Base-by-base conservation (phyloP, 805 yeast genomes). In the Metschnikowia aberdeeniae region DNA sequence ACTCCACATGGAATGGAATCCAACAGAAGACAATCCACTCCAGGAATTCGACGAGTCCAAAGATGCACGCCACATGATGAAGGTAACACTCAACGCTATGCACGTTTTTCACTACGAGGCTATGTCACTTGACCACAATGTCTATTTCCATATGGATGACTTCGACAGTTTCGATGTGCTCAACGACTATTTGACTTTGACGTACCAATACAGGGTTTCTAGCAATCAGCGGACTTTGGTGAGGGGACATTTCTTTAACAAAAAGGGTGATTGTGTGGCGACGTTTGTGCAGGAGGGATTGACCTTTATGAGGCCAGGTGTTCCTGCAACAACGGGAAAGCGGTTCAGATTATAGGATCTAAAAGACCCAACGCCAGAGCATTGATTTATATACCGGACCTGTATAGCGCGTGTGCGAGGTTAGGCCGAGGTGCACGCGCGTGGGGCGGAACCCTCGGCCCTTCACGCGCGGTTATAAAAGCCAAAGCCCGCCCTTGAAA, bases 111-210 rank as follows among this genome's bases (percentile, higher is more conserved):
- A 71, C 50, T 71, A 71, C 55, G 66, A 64, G 44, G 76, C 75
- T 22, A 70, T 71, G 75, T 67, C 73, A 5, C 53, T 71, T 26
- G 75, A 70, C 52, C 76, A 71, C 55, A 75, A 70, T 50, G 58
- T 71, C 13, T 70, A 70, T 47, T 71, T 71, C 51, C 76, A 71
- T 41, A 51, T 55, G 30, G 61, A 56, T 35, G 61, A 64, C 29
- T 54, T 34, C 24, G 40, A 36, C 24, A 45, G 51, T 6, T 60
- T 66, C 36, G 68, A 70, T 41, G 51, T 67, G 5, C 60, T 63
- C 29, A 56, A 55, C 35, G 70, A 67, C 28, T 71, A 75, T 73
- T 54, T 68, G 30, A 55, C 64, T 7, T 62, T 68, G 42, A 54
- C 60, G 13, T 68, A 68, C 52, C 75, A 68, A 49, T 62, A 60